phyloP scores from a whole-genome alignment of 2,329 filamentous ascomycete species.

The Colletotrichum sp. region DNA sequence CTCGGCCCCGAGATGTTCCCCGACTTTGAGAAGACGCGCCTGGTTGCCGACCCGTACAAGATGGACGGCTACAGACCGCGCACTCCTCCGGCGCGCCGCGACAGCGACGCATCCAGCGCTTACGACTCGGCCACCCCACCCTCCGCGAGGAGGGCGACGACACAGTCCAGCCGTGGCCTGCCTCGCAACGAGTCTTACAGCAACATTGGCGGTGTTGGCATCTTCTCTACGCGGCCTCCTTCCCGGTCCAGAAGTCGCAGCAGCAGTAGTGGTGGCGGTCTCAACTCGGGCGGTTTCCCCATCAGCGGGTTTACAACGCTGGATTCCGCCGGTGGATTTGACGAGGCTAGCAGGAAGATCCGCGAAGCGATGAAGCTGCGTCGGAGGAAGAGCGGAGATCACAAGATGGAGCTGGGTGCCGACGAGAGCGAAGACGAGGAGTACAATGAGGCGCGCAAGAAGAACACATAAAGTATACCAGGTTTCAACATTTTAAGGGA shows the following conservation, averaged over 20 bases:
- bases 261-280: slow-evolving; percentile 69
- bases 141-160: slow-evolving; percentile 53
- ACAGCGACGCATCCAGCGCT: slow-evolving; percentile 54
- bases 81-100: slow-evolving; percentile 37
- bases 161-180: slow-evolving; percentile 56
- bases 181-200: slow-evolving; percentile 94
- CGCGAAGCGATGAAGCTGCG: slow-evolving; percentile 78
- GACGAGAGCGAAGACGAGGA: slow-evolving; percentile 46
- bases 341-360: slow-evolving; percentile 85
- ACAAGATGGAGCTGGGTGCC: slow-evolving; percentile 39
- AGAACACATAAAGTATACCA: slow-evolving; percentile 30
- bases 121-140: slow-evolving; percentile 43
- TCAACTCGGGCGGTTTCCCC: slow-evolving; percentile 66
- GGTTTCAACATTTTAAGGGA: neutral
- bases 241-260: slow-evolving; percentile 77
- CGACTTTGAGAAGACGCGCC: slow-evolving; percentile 84
- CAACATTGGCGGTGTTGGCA: slow-evolving; percentile 84
- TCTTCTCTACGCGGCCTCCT: slow-evolving; percentile 89
- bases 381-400: slow-evolving; percentile 55
- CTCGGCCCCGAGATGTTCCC: slow-evolving; percentile 95
- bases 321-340: slow-evolving; percentile 73
- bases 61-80: slow-evolving; percentile 34
- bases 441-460: slow-evolving; percentile 48
- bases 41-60: slow-evolving; percentile 63
- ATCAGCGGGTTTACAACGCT: slow-evolving; percentile 73